Base-by-base conservation (phyloP, 345 rosid species). In the Eutrema yunnanense region DNA sequence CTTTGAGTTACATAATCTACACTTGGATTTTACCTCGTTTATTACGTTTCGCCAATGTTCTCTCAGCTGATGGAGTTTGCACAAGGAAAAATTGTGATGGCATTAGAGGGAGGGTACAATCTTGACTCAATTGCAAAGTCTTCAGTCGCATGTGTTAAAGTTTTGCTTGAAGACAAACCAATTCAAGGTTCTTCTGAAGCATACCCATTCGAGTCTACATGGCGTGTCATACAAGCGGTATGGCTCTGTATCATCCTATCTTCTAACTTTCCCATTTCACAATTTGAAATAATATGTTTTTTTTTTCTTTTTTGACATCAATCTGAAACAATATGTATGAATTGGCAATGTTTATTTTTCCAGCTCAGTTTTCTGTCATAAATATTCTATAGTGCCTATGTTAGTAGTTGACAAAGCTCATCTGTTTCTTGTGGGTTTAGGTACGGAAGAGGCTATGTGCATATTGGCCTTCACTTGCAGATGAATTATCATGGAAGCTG, bases 41-140 rank as follows among this genome's bases (percentile, higher is more conserved):
- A 58, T 22, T 22, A 22, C 26, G 26, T 22, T 22, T 22, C 30
- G 50, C 62, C 58, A 47, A 27, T 73, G 43, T 54, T 73, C 11
- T 65, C 77, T 61, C 79, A 93, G 97, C 80, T 90, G 82, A 85
- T 89, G 92, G 89, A 83, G 75, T 87, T 93, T 82, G 88, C 87
- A 26, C 80, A 82, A 71, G 96, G 97, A 60, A 90, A 85, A 87
- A 75, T 93, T 74, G 90, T 88, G 36, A 71, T 93, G 82, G 94
- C 92, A 36, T 67, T 93, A 71, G 98, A 93, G 82, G 98, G 98
- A 77, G 98, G 98, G 22, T 93, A 93, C 85, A 90, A 93, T 79
- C 94, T 89, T 22, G 70, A 82, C 58, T 89, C 97, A 13, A 83
- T 88, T 59, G 91, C 98, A 84, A 84, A 86, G 76, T 90, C 94